Conservation (phyloP, 495 filamentous ascomycete species). For the Arthonia radiata region DNA sequence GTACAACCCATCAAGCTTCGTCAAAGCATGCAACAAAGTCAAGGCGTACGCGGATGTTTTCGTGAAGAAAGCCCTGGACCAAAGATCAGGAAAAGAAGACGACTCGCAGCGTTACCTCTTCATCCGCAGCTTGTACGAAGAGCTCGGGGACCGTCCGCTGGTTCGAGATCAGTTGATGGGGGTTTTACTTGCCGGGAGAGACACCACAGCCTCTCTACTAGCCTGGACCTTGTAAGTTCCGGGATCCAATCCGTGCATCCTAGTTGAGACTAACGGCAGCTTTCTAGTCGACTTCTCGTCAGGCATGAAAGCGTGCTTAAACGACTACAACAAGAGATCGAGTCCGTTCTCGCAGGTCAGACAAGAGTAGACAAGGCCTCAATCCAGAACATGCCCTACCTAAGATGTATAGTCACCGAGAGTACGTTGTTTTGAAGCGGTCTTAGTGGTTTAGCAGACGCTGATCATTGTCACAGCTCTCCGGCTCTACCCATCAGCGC, state of each 20-base stretch:
- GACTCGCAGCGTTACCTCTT: constrained; percentile 19
- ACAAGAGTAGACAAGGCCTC: constrained; percentile 10
- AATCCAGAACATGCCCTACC: constrained; percentile 14
- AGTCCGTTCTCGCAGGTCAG: constrained; percentile 8
- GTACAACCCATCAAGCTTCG: constrained; percentile 23
- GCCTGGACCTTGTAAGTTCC: constrained; percentile 14
- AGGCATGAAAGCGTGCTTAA: constrained; percentile 13
- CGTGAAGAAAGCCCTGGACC: constrained; percentile 19
- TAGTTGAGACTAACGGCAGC: constrained; percentile 1
- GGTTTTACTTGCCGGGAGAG: constrained; percentile 31
- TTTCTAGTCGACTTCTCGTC: constrained; percentile 20
- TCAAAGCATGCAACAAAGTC: constrained; percentile 16
- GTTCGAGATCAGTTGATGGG: constrained; percentile 35
- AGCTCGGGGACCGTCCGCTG: constrained; percentile 25
- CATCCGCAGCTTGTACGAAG: constrained; percentile 20
- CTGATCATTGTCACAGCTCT: too few relatives aligned
- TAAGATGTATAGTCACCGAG: constrained; percentile 21
- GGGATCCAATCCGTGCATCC: neutral
- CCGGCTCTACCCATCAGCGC: constrained; percentile 17
- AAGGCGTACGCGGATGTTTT: constrained; percentile 17
- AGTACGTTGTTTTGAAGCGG: too few relatives aligned
- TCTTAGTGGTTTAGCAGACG: too few relatives aligned
- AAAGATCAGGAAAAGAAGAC: constrained; percentile 11
- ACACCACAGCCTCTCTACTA: constrained; percentile 21
- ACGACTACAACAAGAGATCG: constrained; percentile 17